phyloP scores from a whole-genome alignment of 2,329 filamentous ascomycete species.

The Penicillium concentricum region DNA sequence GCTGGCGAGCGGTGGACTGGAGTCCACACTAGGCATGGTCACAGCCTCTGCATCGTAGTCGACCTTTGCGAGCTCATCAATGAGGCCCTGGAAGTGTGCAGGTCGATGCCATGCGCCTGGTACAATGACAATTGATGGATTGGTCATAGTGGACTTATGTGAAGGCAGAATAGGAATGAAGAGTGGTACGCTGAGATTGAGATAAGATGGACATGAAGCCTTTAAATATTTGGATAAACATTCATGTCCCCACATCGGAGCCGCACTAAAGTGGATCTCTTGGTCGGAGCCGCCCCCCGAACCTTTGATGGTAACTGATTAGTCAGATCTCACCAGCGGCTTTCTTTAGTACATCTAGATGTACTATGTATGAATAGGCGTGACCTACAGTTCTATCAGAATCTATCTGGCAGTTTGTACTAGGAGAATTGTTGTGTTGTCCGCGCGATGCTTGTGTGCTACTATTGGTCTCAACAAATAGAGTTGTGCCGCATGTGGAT shows the following conservation, averaged over 20 bases:
- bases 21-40: conserved; percentile 25
- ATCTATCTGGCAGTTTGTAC: background rate
- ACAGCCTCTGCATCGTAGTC: conserved; percentile 24
- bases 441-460: background rate
- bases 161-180: background rate
- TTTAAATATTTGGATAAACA: background rate
- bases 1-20: conserved; percentile 23
- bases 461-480: background rate
- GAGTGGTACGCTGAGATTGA: background rate
- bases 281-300: background rate
- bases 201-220: background rate
- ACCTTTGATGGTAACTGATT: background rate
- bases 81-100: conserved; percentile 24
- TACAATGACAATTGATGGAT: conserved; percentile 27
- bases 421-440: background rate
- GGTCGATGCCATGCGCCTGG: conserved; percentile 32
- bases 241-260: background rate
- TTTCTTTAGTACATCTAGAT: background rate
- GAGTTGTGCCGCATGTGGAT: background rate
- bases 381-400: background rate
- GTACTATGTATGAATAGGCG: no score
- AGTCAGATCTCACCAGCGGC: background rate
- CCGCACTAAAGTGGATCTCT: background rate
- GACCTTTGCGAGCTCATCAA: conserved; percentile 17
- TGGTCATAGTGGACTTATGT: conserved; percentile 16